Evolutionary conservation across 2,329 filamentous ascomycete genomes (phyloP).

Genomic region (Tolypocladium inflatum): DNA sequence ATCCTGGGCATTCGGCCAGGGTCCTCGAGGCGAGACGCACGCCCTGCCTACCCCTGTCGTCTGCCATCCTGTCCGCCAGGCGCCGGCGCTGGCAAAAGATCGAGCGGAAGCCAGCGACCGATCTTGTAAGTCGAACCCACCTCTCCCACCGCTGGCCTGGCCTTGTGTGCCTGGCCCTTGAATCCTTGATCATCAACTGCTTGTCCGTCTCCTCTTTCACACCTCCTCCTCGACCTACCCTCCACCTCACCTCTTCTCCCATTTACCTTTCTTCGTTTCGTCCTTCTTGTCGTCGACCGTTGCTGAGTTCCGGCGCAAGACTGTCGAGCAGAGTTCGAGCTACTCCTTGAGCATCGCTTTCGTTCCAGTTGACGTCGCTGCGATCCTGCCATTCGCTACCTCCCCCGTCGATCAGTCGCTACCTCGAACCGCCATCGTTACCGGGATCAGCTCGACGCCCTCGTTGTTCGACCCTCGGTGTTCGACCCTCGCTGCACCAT

Average conservation of each 20-base stretch:
- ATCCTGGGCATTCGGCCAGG: neutral
- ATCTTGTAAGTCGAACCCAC: constrained; percentile 1
- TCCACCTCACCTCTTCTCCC: neutral
- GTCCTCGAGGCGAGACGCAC: neutral
- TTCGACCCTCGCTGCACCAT: neutral
- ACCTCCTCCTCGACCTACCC: neutral
- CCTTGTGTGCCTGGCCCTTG: neutral
- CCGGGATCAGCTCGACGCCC: neutral
- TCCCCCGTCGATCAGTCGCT: neutral
- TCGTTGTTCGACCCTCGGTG: neutral
- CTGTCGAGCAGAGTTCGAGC: neutral
- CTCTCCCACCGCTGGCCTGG: neutral
- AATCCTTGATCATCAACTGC: neutral
- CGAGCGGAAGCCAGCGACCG: constrained; percentile 7
- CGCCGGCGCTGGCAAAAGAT: constrained; percentile 3
- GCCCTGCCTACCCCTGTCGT: neutral
- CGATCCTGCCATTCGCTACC: neutral
- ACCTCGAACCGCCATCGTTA: neutral
- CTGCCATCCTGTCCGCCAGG: neutral
- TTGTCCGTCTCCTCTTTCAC: neutral
- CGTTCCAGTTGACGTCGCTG: neutral
- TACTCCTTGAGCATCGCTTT: neutral
- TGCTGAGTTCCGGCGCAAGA: neutral
- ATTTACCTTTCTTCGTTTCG: neutral
- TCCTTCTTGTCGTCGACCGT: neutral